Conservation (phyloP, 2,329 filamentous ascomycete genomes). For the Cercospora zeina region DNA sequence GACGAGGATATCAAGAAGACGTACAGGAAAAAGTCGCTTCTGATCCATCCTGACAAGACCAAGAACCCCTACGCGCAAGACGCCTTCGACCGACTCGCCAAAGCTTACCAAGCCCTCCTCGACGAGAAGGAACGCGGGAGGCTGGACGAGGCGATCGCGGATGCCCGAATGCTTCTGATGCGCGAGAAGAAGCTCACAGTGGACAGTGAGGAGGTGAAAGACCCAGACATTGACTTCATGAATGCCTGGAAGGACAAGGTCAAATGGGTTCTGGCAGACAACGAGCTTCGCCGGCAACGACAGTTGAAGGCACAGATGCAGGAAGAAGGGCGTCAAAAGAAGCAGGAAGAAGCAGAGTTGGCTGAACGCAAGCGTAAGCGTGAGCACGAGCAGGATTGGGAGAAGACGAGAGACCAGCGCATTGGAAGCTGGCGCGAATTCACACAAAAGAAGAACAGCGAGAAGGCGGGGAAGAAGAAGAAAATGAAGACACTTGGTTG, state of each 20-base stretch:
- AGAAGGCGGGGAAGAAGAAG: slow-evolving; percentile 52
- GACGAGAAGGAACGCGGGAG: slow-evolving; percentile 87
- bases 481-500: slow-evolving; percentile 57
- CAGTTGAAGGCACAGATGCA: slow-evolving; percentile 94
- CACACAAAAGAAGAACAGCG: slow-evolving; percentile 59
- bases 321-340: slow-evolving; percentile 88
- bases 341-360: slow-evolving; percentile 79
- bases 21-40: slow-evolving; percentile 96
- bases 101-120: slow-evolving; percentile 85
- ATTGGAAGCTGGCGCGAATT: slow-evolving; percentile 95
- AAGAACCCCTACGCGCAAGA: slow-evolving; percentile 87
- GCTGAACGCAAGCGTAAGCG: slow-evolving; percentile 64
- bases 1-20: slow-evolving; percentile 93
- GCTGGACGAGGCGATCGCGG: slow-evolving; percentile 92
- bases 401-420: slow-evolving; percentile 83
- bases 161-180: slow-evolving; percentile 91
- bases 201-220: slow-evolving; percentile 80
- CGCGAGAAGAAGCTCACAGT: slow-evolving; percentile 91
- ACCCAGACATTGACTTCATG: slow-evolving; percentile 71
- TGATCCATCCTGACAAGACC: slow-evolving; percentile 98
- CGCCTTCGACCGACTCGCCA: slow-evolving; percentile 94
- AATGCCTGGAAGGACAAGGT: slow-evolving; percentile 88
- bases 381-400: slow-evolving; percentile 93
- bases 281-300: slow-evolving; percentile 78
- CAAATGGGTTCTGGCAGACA: slow-evolving; percentile 85